Conservation (phyloP, 2,329 filamentous ascomycete species). For the Lojkania enalia region DNA sequence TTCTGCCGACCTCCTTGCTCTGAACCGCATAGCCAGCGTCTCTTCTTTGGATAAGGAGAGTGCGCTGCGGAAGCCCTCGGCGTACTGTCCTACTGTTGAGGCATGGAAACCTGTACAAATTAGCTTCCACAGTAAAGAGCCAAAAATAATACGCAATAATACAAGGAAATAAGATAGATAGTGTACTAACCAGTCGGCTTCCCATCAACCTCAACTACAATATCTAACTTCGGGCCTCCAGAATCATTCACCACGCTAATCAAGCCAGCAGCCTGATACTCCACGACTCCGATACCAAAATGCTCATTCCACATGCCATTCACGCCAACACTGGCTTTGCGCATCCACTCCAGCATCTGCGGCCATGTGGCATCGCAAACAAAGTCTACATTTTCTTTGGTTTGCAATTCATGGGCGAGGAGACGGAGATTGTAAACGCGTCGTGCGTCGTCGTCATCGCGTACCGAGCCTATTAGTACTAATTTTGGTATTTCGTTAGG, state of each 20-base stretch:
- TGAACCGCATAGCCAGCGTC: conserved; percentile 71
- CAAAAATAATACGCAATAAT: no score
- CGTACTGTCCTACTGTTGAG: conserved; percentile 76
- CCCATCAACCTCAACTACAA: conserved; percentile 80
- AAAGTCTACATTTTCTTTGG: conserved; percentile 84
- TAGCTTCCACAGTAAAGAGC: no score
- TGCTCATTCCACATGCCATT: conserved; percentile 99
- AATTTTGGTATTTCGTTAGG: conserved; percentile 63
- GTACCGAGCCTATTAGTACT: conserved; percentile 88
- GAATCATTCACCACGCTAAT: conserved; percentile 93
- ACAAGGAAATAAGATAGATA: not conserved
- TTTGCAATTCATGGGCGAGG: conserved; percentile 77
- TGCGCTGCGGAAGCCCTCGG: conserved; percentile 76
- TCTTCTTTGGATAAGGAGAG: conserved; percentile 66
- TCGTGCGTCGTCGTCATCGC: conserved; percentile 78
- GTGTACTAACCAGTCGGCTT: conserved; percentile 67
- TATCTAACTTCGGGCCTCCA: conserved; percentile 90
- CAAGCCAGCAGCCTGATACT: conserved; percentile 94
- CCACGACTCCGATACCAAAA: conserved; percentile 96
- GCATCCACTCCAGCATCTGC: conserved; percentile 78
- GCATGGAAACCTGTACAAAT: conserved; percentile 82
- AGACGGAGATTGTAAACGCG: conserved; percentile 86
- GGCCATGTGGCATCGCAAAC: conserved; percentile 89
- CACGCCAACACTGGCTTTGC: conserved; percentile 78
- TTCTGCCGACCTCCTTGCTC: conserved; percentile 77